Percentiles rank a stretch among this genome's conserved stretches.
Evolutionary conservation across 768 basidiomycete species (phyloP).

Genomic region (Tephrocybe sp.): DNA sequence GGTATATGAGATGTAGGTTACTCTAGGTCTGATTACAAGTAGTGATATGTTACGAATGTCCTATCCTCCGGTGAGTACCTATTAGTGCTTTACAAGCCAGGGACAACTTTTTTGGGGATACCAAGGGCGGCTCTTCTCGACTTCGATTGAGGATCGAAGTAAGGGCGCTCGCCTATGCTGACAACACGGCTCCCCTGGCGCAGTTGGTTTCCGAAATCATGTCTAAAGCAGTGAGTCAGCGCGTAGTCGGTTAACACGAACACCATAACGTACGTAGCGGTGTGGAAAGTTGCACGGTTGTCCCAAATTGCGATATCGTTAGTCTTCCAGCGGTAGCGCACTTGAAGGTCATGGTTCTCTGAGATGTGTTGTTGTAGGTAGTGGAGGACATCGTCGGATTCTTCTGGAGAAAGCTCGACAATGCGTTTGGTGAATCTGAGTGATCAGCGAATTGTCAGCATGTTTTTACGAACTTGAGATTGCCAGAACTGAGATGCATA

Average conservation of each 20-base stretch:
- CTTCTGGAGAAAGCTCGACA: slow-evolving; percentile 50
- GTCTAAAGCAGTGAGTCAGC: slow-evolving; percentile 18
- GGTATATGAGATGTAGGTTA: no score
- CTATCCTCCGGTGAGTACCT: background rate
- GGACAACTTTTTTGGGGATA: slow-evolving; percentile 4
- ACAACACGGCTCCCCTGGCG: slow-evolving; percentile 49
- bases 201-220: slow-evolving; percentile 31
- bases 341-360: slow-evolving; percentile 61
- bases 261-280: slow-evolving; percentile 34
- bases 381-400: slow-evolving; percentile 48
- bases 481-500: slow-evolving; percentile 18
- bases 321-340: slow-evolving; percentile 48
- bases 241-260: background rate
- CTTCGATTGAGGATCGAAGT: slow-evolving; percentile 17
- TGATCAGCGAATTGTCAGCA: background rate
- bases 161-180: slow-evolving; percentile 17
- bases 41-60: no score
- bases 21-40: no score
- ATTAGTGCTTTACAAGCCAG: background rate
- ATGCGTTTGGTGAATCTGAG: slow-evolving; percentile 56
- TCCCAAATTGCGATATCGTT: slow-evolving; percentile 66
- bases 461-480: no score
- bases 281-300: slow-evolving; percentile 53
- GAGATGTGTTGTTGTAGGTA: slow-evolving; percentile 51
- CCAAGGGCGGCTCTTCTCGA: slow-evolving; percentile 17